Evolutionary conservation across 768 basidiomycete genomes (phyloP).

Genomic region (Hygrophorus russula): DNA sequence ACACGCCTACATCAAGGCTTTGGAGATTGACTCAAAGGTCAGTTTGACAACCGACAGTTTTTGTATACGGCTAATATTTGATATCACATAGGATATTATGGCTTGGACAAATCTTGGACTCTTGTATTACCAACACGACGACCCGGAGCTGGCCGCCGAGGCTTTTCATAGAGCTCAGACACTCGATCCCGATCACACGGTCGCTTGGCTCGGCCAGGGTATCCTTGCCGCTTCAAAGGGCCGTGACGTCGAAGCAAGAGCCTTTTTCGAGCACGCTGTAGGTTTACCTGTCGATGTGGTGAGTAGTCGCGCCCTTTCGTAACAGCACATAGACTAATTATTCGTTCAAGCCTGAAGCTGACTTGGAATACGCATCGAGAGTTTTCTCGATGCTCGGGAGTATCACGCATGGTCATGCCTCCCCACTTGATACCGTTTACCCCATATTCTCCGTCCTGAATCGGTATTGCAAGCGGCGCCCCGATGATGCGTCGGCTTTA

Average conservation of each 20-base stretch:
- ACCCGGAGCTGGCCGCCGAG: constrained; percentile 75
- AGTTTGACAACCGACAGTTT: constrained; percentile 3
- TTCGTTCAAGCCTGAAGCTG: constrained; percentile 57
- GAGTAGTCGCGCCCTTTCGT: constrained; percentile 16
- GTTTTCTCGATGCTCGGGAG: constrained; percentile 34
- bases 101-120: constrained; percentile 87
- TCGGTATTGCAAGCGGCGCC: constrained; percentile 58
- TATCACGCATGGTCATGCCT: constrained; percentile 5
- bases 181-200: constrained; percentile 80
- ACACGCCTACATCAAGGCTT: constrained; percentile 82
- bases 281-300: constrained; percentile 48
- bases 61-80: constrained; percentile 1
- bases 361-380: constrained; percentile 62
- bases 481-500: constrained; percentile 61
- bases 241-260: constrained; percentile 48
- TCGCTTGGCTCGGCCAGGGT: constrained; percentile 88
- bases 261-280: constrained; percentile 66
- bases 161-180: constrained; percentile 83
- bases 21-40: constrained; percentile 82
- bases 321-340: neutral
- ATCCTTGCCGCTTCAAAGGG: constrained; percentile 52
- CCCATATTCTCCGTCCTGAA: constrained; percentile 75
- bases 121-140: constrained; percentile 70
- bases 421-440: constrained; percentile 39
- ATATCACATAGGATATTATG: constrained; percentile 40